These are phyloP conservation scores for Aegilops sharonensis DNA, from an alignment of 176 grass and related monocot species.

Conservation along the genomic window DNA sequence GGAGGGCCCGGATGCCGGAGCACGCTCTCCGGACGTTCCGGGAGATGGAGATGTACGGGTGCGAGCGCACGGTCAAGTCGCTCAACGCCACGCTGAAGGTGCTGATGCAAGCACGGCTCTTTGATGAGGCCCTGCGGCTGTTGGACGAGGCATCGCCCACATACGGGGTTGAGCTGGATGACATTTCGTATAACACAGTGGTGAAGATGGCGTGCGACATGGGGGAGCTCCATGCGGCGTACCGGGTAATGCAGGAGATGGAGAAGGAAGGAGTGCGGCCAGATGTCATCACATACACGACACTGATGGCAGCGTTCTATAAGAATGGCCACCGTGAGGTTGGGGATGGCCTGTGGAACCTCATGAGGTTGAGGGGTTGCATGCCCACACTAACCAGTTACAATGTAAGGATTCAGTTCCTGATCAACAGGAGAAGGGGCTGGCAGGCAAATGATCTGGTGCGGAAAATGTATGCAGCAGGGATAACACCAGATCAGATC, in stretches of 20 bases:
- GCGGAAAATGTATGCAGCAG: slow-evolving; percentile 49
- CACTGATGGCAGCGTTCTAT: slow-evolving; percentile 75
- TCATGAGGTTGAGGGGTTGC: slow-evolving; percentile 81
- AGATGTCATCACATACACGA: slow-evolving; percentile 85
- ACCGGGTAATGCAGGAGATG: slow-evolving; percentile 67
- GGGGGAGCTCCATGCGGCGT: slow-evolving; percentile 53
- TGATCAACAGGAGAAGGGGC: slow-evolving; percentile 62
- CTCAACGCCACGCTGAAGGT: slow-evolving; percentile 92
- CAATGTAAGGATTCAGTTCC: slow-evolving; percentile 93
- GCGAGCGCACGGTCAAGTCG: slow-evolving; percentile 70
- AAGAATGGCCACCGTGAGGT: slow-evolving; percentile 58
- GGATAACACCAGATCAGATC: slow-evolving; percentile 70
- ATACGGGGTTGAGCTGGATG: slow-evolving; percentile 68
- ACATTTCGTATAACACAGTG: slow-evolving; percentile 77
- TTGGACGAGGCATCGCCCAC: slow-evolving; percentile 30
- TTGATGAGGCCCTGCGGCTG: slow-evolving; percentile 40
- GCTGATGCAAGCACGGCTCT: slow-evolving; percentile 40
- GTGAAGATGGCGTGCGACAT: slow-evolving; percentile 77
- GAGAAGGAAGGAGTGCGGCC: slow-evolving; percentile 52
- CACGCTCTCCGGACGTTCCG: slow-evolving; percentile 67
- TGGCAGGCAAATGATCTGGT: slow-evolving; percentile 75
- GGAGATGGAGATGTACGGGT: slow-evolving; percentile 69
- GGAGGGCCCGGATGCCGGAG: slow-evolving; percentile 62
- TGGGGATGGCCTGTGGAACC: slow-evolving; percentile 90
- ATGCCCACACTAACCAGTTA: slow-evolving; percentile 72